These are phyloP conservation scores for Schizonepeta tenuifolia DNA, from an alignment of 257 asterid species.

Conservation along the genomic window DNA sequence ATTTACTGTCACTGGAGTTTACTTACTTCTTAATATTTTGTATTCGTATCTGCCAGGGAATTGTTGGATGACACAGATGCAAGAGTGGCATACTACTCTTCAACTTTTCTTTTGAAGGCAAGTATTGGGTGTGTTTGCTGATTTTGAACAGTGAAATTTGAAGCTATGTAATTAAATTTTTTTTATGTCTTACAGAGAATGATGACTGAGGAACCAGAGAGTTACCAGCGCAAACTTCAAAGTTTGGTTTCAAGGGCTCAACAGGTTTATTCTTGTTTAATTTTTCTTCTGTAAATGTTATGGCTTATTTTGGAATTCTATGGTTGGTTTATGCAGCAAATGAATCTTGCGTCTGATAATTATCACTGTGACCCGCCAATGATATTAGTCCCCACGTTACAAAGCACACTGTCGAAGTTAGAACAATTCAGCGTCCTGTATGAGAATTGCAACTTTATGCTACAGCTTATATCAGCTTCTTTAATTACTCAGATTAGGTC, in stretches of 20 bases:
- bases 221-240: slow-evolving; percentile 94
- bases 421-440: neutral
- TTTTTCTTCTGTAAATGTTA: slow-evolving; percentile 13
- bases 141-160: slow-evolving; percentile 23
- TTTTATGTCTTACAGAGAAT: slow-evolving; percentile 70
- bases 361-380: neutral
- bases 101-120: slow-evolving; percentile 98
- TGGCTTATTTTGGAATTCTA: slow-evolving; percentile 6
- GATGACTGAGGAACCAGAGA: slow-evolving; percentile 98
- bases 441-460: slow-evolving; percentile 12
- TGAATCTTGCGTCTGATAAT: neutral
- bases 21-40: slow-evolving; percentile 22
- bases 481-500: neutral
- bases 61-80: slow-evolving; percentile 94
- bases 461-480: slow-evolving; percentile 16
- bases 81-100: slow-evolving; percentile 99
- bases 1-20: slow-evolving; percentile 29
- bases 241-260: slow-evolving; percentile 94
- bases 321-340: slow-evolving; percentile 22
- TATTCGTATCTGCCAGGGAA: slow-evolving; percentile 64
- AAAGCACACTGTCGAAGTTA: neutral
- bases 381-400: slow-evolving; percentile 12
- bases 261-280: slow-evolving; percentile 61
- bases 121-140: slow-evolving; percentile 45
- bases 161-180: slow-evolving; percentile 16